Evolutionary conservation across 352 stramenopile genomes (phyloP), one percentile per base, ranked within the genome.

Genomic region (Pythium utonaiense): DNA sequence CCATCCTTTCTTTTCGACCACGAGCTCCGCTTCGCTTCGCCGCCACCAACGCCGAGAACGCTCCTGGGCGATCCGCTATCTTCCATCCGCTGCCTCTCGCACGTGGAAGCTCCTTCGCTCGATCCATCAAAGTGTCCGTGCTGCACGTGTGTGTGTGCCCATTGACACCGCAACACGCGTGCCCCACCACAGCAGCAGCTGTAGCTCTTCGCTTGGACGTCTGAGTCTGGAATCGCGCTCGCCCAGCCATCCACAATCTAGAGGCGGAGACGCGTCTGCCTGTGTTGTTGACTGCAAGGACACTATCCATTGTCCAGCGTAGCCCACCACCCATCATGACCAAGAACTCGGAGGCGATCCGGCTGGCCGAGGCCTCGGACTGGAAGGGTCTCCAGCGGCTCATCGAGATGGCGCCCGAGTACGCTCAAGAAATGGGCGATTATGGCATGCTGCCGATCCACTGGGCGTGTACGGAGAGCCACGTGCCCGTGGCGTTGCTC

Each of bases 401-500:
- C 3, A 66, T 94, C 44, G 77, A 89, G 53, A 71, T 78, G 24
- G 58, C 73, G 8, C 77, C 82, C 4, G 56, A 67, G 31, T 67
- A 69, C 53, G 84, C 82, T 7, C 64, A 73, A 17, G 70, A 84
- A 36, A 51, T 66, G 19, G 84, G 78, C n/a, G 80, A 90, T 53
- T 88, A 92, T 60, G 80, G 67, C 63, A 92, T 94, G 84, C 75
- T 92, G n/a, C 82, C 84, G 6, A 69, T 94, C 36, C 84, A 94
- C 54, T 94, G 84, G 84, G 82, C 73, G 10, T 92, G 80, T 63
- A 91, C 84, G 0, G 84, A 92, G 38, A 61, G 62, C 40, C 71
- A 73, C 10, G 80, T 88, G 36, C 83, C 84, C 6, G 53, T 90
- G 12, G 58, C 76, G n/a, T 69, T 94, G 16, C 69, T 94, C 25